These are phyloP conservation scores for Botrytis squamosa DNA, from an alignment of 2,329 filamentous ascomycete species.

Conservation along the genomic window DNA sequence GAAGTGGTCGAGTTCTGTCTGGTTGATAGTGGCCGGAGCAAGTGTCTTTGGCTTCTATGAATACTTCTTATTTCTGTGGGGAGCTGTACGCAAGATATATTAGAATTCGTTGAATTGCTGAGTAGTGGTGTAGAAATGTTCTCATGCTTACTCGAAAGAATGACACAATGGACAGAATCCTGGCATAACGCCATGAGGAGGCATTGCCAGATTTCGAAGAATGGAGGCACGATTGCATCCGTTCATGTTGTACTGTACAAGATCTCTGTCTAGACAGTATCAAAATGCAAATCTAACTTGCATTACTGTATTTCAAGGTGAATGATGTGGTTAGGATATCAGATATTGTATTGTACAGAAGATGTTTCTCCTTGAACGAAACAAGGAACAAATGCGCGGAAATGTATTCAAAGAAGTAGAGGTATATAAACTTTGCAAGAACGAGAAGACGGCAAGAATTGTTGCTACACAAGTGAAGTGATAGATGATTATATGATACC, in stretches of 20 bases:
- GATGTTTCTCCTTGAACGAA: neutral
- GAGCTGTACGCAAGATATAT: slow-evolving; percentile 4
- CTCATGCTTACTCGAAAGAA: neutral
- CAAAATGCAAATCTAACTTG: slow-evolving; percentile 2
- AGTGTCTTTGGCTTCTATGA: neutral
- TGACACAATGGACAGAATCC: neutral
- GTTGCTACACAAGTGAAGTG: neutral
- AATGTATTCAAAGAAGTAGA: too few species aligned
- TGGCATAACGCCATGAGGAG: slow-evolving; percentile 23
- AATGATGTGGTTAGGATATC: neutral
- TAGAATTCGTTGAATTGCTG: neutral
- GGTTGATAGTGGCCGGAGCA: neutral
- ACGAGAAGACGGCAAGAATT: neutral
- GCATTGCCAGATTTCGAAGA: slow-evolving; percentile 33
- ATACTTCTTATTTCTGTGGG: neutral
- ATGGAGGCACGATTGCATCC: slow-evolving; percentile 39
- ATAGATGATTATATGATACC: too few species aligned
- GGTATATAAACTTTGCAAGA: neutral
- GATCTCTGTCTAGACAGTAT: slow-evolving; percentile 5
- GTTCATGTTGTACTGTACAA: slow-evolving; percentile 29
- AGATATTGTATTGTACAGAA: neutral
- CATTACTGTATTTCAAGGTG: neutral
- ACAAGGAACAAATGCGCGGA: neutral
- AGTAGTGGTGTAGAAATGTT: neutral
- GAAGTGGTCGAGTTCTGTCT: neutral